phyloP scores from a whole-genome alignment of 2,329 filamentous ascomycete genomes.

The Neurospora crassa region DNA sequence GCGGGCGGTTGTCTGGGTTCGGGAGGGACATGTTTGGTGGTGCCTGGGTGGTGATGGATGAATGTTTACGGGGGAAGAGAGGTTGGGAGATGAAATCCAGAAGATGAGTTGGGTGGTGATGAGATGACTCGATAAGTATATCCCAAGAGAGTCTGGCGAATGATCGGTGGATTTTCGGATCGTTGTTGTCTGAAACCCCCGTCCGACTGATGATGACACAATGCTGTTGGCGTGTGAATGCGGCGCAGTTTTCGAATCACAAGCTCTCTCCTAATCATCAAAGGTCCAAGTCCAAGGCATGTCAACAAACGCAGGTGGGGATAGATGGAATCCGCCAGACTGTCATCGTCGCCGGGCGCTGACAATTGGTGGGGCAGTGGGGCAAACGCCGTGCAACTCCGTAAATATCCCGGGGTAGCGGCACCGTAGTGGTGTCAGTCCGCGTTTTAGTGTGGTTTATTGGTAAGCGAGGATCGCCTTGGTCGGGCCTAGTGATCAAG shows the following conservation, averaged over 20 bases:
- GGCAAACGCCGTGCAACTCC: background rate
- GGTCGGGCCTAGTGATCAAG: background rate
- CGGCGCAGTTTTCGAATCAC: background rate
- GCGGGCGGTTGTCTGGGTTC: conserved; percentile 38
- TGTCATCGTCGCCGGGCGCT: background rate
- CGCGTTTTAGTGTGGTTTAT: background rate
- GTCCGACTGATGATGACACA: background rate
- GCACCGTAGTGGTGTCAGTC: background rate
- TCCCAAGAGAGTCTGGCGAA: background rate
- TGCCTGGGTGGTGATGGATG: background rate
- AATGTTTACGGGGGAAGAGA: background rate
- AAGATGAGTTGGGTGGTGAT: background rate
- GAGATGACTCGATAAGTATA: background rate
- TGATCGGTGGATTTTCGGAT: background rate
- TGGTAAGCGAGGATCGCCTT: background rate
- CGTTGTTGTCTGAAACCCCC: background rate
- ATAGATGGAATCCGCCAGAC: background rate
- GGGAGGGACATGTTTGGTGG: conserved; percentile 4
- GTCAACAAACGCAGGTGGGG: background rate
- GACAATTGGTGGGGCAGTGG: background rate
- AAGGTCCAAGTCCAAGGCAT: background rate
- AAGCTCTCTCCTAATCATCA: background rate
- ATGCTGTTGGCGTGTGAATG: background rate
- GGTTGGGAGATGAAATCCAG: background rate
- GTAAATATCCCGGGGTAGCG: background rate